Evolutionary conservation across 2,329 filamentous ascomycete genomes (phyloP).

Genomic region (Arthrobotrys musiformis): DNA sequence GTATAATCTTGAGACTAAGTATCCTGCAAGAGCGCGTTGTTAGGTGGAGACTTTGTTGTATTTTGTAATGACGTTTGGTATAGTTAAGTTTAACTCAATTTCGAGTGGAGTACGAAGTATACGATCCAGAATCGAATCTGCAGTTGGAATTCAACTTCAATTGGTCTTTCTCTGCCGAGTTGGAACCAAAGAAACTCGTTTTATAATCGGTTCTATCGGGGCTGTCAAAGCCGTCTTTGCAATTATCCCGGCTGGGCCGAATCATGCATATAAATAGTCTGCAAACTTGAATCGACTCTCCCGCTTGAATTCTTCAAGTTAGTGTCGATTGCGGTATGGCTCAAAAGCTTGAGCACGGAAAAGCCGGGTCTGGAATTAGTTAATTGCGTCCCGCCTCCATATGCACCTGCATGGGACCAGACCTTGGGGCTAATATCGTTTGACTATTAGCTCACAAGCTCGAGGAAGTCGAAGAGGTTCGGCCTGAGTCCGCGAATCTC

Average conservation of each 20-base stretch:
- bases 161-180: not conserved
- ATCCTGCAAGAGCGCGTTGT: not conserved
- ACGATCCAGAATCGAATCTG: too few species aligned
- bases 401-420: too few species aligned
- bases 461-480: not conserved
- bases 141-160: not conserved
- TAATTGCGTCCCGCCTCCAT: too few species aligned
- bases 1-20: too few species aligned
- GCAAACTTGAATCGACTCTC: too few species aligned
- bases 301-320: not conserved
- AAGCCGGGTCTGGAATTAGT: not conserved
- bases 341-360: not conserved
- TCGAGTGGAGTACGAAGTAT: too few species aligned
- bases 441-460: too few species aligned
- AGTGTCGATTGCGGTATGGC: not conserved
- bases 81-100: not conserved
- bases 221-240: not conserved
- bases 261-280: not conserved
- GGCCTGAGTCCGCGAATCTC: not conserved
- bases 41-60: slow-evolving; percentile 15
- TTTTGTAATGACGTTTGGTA: slow-evolving; percentile 2
- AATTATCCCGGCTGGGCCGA: not conserved
- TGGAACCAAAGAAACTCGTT: not conserved
- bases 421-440: too few species aligned
- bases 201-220: not conserved